Percentiles rank a stretch among this genome's conserved stretches.
Evolutionary conservation across 2,329 filamentous ascomycete species (phyloP).

Genomic region (Fusarium sp.): DNA sequence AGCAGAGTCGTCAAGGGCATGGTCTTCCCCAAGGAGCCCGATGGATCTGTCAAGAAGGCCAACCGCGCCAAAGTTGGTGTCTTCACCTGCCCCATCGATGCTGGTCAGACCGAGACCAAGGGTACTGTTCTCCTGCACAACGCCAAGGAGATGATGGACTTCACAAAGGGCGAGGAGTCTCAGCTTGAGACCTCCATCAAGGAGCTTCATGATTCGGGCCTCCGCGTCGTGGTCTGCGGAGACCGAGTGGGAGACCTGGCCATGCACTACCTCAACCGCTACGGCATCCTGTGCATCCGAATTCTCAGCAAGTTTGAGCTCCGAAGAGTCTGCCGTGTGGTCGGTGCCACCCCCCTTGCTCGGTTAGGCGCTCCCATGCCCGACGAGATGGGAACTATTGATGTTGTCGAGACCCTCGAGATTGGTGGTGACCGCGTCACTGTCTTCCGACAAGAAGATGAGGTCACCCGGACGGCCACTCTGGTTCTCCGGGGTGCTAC

Average conservation of each 20-base stretch:
- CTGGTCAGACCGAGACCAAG: constrained; percentile 97
- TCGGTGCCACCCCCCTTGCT: constrained; percentile 94
- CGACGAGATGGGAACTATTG: constrained; percentile 97
- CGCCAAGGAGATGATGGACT: constrained; percentile 98
- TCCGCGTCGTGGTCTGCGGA: constrained; percentile 91
- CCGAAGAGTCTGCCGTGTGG: constrained; percentile 90
- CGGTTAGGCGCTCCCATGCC: constrained; percentile 97
- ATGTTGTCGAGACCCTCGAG: constrained; percentile 95
- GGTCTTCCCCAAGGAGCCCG: constrained; percentile 97
- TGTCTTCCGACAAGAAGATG: constrained; percentile 96
- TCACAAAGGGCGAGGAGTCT: constrained; percentile 93
- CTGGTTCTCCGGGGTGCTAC: constrained; percentile 94
- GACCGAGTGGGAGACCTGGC: constrained; percentile 95
- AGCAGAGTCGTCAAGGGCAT: constrained; percentile 96
- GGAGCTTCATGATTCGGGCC: constrained; percentile 91
- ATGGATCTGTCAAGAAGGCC: constrained; percentile 89
- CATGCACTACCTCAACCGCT: constrained; percentile 97
- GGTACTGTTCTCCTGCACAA: constrained; percentile 97
- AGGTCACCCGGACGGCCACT: constrained; percentile 90
- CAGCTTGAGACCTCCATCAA: constrained; percentile 93
- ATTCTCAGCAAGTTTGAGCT: constrained; percentile 98
- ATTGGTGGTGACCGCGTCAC: constrained; percentile 98
- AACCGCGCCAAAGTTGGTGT: constrained; percentile 94
- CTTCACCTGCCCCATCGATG: constrained; percentile 95
- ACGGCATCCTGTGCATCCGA: constrained; percentile 94